phyloP scores from a whole-genome alignment of 352 stramenopile genomes.

The Globisporangium nunn region DNA sequence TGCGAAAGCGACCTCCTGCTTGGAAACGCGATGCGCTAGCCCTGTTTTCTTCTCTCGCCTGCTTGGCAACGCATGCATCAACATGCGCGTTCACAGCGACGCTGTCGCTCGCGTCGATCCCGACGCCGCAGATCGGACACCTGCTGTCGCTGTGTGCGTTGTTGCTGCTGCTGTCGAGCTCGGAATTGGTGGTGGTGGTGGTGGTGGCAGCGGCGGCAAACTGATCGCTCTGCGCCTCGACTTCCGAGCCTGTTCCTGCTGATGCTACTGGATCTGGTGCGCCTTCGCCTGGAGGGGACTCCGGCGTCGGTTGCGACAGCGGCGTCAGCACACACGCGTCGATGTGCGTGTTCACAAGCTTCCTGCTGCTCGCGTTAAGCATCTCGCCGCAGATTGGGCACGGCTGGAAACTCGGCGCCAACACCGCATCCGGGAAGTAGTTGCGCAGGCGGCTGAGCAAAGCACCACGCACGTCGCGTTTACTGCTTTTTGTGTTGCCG shows the following conservation, averaged over 20 bases:
- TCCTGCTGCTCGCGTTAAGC: constrained; percentile 36
- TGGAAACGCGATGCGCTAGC: not conserved
- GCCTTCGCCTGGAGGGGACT: not conserved
- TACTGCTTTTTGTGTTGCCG: not conserved
- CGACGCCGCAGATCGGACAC: constrained; percentile 17
- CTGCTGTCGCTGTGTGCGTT: not conserved
- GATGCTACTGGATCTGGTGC: not conserved
- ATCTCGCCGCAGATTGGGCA: constrained; percentile 54
- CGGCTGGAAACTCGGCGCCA: constrained; percentile 14
- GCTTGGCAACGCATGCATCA: constrained; percentile 12
- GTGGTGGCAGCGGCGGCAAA: too few relatives aligned
- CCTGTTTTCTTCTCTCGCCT: not conserved
- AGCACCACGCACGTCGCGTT: not conserved
- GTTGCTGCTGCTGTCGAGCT: not conserved
- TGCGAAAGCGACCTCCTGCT: not conserved
- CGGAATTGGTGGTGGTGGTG: too few relatives aligned
- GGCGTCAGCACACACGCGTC: constrained; percentile 30
- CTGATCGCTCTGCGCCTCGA: not conserved
- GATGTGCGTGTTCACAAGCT: constrained; percentile 56
- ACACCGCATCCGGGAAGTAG: not conserved
- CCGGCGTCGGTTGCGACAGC: not conserved
- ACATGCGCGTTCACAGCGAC: constrained; percentile 19
- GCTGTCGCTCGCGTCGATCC: constrained; percentile 14
- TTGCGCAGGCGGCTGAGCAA: not conserved
- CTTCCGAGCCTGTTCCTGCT: not conserved